Base-by-base conservation (phyloP, 106 monocot species). In the Iris macrosiphon region DNA sequence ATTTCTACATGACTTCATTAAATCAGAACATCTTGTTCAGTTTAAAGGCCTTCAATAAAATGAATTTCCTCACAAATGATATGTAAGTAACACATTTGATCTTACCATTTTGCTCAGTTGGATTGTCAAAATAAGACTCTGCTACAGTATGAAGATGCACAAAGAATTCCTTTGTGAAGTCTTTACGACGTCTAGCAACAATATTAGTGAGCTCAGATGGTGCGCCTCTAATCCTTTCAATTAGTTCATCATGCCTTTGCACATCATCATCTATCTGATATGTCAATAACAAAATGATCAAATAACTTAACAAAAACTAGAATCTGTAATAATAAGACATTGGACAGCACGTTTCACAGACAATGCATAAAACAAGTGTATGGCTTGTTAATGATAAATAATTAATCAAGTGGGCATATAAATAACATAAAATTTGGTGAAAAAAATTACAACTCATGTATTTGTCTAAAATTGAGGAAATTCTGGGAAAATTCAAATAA, bases 101-200 rank as follows among this genome's bases (percentile, higher is more conserved):
- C 60, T 82, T 71, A 92, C 92, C 82, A 70, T 79, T 76, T 79
- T 82, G 85, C 40, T 82, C 59, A 32, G 62, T 22, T 48, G 73
- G 82, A 20, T 82, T 64, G 12, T 86, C 79, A 65, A 67, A 65
- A 50, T 76, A 86, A 25, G 92, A 92, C 50, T 92, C 76, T 29
- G 68, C 73, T 23, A 86, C 70, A 55, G 71, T 77, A 63, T 82
- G 75, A 57, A 92, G 66, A 65, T 92, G 92, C 49, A 70, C 55
- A 68, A 92, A 92, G 61, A 92, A 92, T 45, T 92, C 92, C 55
- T 75, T 78, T 18, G 92, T 92, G 64, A 92, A 92, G 72, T 92
- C 92, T 65, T 92, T 92, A n/a, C 82, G 74, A 3, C 82, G 51
- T 37, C 38, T 79, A 45, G 79, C 49, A 43, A 92, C 86, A 63